Percentiles rank a stretch among this genome's conserved stretches.
phyloP scores from a whole-genome alignment of 352 stramenopile species.

The Aphanomyces euteiches region DNA sequence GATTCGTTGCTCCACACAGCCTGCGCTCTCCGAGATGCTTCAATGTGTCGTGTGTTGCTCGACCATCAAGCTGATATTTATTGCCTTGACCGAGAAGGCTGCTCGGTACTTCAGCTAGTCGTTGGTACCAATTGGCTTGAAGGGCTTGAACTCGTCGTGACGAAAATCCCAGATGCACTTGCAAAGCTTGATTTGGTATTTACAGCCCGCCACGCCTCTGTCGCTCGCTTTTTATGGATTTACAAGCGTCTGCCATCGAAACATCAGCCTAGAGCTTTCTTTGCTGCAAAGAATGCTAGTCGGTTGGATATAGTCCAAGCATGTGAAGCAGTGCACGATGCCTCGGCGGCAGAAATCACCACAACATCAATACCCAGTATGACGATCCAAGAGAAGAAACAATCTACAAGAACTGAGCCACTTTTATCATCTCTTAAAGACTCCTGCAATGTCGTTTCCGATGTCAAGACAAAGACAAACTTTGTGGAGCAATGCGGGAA shows the following conservation, averaged over 20 bases:
- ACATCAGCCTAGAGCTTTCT: neutral
- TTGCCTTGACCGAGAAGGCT: neutral
- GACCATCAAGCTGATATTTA: neutral
- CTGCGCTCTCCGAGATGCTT: neutral
- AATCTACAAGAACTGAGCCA: neutral
- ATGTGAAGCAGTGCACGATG: conserved; percentile 4
- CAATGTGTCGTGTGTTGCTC: neutral
- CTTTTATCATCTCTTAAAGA: neutral
- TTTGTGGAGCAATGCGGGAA: neutral
- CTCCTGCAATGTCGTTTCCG: neutral
- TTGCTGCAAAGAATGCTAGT: neutral
- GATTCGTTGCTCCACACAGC: conserved; percentile 23
- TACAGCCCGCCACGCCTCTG: neutral
- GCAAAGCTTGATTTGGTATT: neutral
- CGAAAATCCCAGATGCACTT: neutral
- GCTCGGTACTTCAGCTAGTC: neutral
- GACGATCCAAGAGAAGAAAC: neutral
- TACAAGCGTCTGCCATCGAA: neutral
- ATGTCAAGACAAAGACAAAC: neutral
- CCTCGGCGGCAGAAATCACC: neutral
- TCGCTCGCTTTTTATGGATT: neutral
- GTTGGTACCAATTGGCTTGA: conserved; percentile 5
- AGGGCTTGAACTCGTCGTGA: neutral
- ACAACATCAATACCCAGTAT: too few relatives aligned
- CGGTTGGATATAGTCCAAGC: neutral